A percentile compares a stretch with the other conserved stretches of the same genome.
These are phyloP conservation scores for Aureobasidium leucospermi DNA, from an alignment of 2,329 filamentous ascomycete species.

Conservation along the genomic window DNA sequence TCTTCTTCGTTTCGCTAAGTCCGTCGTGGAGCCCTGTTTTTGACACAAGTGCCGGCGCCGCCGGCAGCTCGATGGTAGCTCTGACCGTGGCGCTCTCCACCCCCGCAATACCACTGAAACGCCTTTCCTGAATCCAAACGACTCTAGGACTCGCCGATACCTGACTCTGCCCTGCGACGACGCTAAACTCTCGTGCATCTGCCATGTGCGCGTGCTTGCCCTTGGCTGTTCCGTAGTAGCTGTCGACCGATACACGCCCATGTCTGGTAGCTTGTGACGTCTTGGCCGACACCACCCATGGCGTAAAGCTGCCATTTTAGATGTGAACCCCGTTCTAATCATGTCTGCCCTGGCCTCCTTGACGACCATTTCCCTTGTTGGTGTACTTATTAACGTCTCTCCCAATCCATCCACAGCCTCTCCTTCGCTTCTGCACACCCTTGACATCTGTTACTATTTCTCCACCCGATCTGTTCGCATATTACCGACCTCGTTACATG, in stretches of 20 bases:
- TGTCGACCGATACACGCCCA: background rate
- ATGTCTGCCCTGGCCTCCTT: background rate
- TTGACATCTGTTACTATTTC: background rate
- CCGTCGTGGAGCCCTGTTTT: background rate
- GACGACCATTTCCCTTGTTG: conserved; percentile 6
- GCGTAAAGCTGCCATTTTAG: conserved; percentile 7
- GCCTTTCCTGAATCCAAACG: background rate
- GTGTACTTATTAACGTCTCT: conserved; percentile 6
- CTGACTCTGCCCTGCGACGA: conserved; percentile 2
- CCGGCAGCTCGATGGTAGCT: conserved; percentile 8
- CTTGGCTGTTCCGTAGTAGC: background rate
- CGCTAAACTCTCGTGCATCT: conserved; percentile 3
- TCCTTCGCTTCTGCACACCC: conserved; percentile 10
- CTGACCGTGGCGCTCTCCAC: conserved; percentile 11
- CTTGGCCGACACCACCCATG: background rate
- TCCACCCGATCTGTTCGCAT: conserved; percentile 1
- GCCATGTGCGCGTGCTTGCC: background rate
- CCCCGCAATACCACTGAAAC: conserved; percentile 7
- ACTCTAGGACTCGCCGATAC: conserved; percentile 7
- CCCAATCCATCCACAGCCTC: conserved; percentile 7
- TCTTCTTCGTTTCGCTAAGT: conserved; percentile 5
- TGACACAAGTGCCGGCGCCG: background rate
- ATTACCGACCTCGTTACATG: conserved; percentile 6
- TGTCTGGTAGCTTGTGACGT: conserved; percentile 5
- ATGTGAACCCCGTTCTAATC: background rate